Conservation (phyloP, 2,329 filamentous ascomycete species). For the Fusarium nelsonii region DNA sequence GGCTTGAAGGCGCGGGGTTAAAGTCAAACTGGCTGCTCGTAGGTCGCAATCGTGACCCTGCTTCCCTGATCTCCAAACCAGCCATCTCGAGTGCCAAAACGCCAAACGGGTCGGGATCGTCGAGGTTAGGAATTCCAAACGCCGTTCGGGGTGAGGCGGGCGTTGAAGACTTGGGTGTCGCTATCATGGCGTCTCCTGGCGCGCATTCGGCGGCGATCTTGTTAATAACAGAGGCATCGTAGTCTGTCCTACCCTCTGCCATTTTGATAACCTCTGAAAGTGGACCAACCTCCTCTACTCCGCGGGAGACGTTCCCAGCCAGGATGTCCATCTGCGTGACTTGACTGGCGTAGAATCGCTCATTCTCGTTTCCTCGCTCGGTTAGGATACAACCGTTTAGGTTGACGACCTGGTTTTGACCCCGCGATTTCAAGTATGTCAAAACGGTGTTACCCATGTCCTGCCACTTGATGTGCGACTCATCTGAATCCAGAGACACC, state of each 20-base stretch:
- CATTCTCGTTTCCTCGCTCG: conserved; percentile 70
- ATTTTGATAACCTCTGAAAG: conserved; percentile 88
- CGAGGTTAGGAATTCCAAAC: conserved; percentile 82
- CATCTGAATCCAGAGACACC: conserved; percentile 64
- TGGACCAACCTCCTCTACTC: conserved; percentile 66
- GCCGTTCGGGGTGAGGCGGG: conserved; percentile 57
- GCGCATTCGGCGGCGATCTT: conserved; percentile 73
- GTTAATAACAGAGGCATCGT: conserved; percentile 76
- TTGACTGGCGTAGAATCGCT: conserved; percentile 66
- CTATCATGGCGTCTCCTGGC: conserved; percentile 77
- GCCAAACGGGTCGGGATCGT: conserved; percentile 93
- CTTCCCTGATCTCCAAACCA: conserved; percentile 89
- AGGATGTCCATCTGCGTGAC: conserved; percentile 68
- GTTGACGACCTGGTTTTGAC: conserved; percentile 67
- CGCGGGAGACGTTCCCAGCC: conserved; percentile 67
- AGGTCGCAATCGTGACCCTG: conserved; percentile 77
- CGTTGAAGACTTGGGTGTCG: conserved; percentile 57
- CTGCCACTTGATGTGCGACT: conserved; percentile 64
- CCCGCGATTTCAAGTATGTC: conserved; percentile 70
- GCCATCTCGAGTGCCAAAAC: conserved; percentile 91
- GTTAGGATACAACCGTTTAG: conserved; percentile 68
- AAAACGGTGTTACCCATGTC: conserved; percentile 67
- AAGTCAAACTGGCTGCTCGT: conserved; percentile 86
- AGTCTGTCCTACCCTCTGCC: conserved; percentile 84
- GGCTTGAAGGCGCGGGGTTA: conserved; percentile 80